Percentiles rank a stretch among this genome's conserved stretches.
phyloP scores from a whole-genome alignment of 805 yeast genomes.

The Lipomyces yamadae region DNA sequence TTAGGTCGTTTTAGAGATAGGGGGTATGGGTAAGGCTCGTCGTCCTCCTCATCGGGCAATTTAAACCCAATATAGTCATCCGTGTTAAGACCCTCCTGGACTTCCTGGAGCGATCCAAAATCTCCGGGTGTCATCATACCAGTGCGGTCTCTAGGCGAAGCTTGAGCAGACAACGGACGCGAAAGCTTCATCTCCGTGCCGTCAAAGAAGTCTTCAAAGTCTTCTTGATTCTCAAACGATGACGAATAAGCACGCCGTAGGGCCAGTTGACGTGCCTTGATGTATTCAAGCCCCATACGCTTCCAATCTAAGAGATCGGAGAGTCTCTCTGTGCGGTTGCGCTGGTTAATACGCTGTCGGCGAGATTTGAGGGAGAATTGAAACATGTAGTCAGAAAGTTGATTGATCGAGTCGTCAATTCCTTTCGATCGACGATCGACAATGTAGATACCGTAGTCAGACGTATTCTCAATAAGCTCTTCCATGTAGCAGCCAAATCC shows the following conservation, averaged over 20 bases:
- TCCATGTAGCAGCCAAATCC: slow-evolving; percentile 99
- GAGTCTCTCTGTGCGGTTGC: slow-evolving; percentile 94
- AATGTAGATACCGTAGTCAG: slow-evolving; percentile 95
- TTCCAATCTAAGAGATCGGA: slow-evolving; percentile 96
- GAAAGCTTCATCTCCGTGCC: slow-evolving; percentile 61
- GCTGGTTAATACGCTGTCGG: slow-evolving; percentile 96
- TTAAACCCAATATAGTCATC: slow-evolving; percentile 70
- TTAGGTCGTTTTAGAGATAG: slow-evolving; percentile 33
- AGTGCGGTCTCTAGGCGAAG: slow-evolving; percentile 80
- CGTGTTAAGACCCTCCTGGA: slow-evolving; percentile 66
- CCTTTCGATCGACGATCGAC: slow-evolving; percentile 92
- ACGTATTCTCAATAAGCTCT: slow-evolving; percentile 89
- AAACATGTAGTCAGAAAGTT: slow-evolving; percentile 85
- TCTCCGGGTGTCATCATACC: slow-evolving; percentile 97
- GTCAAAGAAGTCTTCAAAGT: slow-evolving; percentile 38
- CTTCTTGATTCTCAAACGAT: slow-evolving; percentile 55
- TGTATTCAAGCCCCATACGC: slow-evolving; percentile 95
- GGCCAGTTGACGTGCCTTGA: slow-evolving; percentile 91
- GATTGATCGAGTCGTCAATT: slow-evolving; percentile 91
- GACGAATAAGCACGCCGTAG: slow-evolving; percentile 93
- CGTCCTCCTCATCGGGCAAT: slow-evolving; percentile 49
- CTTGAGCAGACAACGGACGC: slow-evolving; percentile 95
- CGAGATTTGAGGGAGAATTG: slow-evolving; percentile 86
- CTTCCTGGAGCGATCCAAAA: slow-evolving; percentile 93
- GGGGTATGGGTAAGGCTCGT: slow-evolving; percentile 42